Evolutionary conservation across 2,329 filamentous ascomycete genomes (phyloP).

Genomic region (Talaromyces albobiverticillius): DNA sequence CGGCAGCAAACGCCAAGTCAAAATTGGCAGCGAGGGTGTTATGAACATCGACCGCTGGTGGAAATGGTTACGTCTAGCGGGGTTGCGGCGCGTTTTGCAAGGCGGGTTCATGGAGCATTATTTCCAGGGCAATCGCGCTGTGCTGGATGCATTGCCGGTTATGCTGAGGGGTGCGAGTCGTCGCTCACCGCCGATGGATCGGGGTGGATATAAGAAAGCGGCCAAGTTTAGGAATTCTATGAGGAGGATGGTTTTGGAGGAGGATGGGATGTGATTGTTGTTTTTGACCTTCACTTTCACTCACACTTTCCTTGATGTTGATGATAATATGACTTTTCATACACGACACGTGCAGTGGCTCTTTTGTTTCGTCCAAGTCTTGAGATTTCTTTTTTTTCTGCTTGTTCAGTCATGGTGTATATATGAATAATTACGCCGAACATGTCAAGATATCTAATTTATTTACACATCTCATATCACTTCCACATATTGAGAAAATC

Average conservation of each 20-base stretch:
- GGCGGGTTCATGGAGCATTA: conserved; percentile 64
- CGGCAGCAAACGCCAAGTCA: conserved; percentile 61
- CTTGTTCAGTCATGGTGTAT: no score
- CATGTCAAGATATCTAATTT: no score
- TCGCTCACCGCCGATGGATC: conserved; percentile 22
- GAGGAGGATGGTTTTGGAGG: conserved; percentile 8
- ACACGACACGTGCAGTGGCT: no score
- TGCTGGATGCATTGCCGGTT: conserved; percentile 58
- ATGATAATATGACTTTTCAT: no score
- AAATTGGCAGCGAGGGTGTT: conserved; percentile 55
- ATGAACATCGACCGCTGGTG: conserved; percentile 71
- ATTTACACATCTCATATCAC: no score
- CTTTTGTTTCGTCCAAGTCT: no score
- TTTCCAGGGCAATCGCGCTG: conserved; percentile 56
- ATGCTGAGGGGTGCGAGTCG: conserved; percentile 32
- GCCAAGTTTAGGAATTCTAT: conserved; percentile 10
- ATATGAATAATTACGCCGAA: no score
- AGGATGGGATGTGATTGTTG: background rate
- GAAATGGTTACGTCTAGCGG: conserved; percentile 65
- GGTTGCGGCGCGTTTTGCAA: conserved; percentile 59
- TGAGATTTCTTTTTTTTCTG: no score
- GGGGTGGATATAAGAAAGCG: conserved; percentile 19
- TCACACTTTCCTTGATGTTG: no score
- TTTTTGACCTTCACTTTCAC: background rate
- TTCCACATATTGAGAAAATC: no score